These are phyloP conservation scores for Penicillium salamii DNA, from an alignment of 495 filamentous ascomycete species.

Conservation along the genomic window DNA sequence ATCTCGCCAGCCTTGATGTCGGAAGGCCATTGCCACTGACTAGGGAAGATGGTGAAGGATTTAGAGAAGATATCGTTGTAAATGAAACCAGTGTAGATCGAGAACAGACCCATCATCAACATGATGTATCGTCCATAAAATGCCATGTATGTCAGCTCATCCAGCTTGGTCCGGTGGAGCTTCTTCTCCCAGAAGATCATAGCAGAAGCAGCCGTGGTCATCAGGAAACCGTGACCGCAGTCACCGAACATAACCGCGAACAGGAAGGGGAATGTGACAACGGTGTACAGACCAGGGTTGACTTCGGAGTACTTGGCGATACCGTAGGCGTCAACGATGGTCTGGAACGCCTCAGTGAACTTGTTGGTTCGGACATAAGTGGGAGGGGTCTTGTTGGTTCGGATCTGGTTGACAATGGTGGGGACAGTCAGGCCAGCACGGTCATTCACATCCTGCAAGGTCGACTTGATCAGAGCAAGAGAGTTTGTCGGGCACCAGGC, in stretches of 20 bases:
- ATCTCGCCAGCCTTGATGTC: slow-evolving; percentile 57
- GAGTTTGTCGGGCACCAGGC: slow-evolving; percentile 95
- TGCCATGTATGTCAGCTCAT: slow-evolving; percentile 95
- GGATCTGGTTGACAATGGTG: slow-evolving; percentile 96
- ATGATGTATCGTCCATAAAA: slow-evolving; percentile 99
- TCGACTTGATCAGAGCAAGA: slow-evolving; percentile 88
- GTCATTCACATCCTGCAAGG: slow-evolving; percentile 93
- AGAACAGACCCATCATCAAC: slow-evolving; percentile 95
- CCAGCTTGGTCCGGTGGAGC: slow-evolving; percentile 77
- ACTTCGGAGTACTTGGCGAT: slow-evolving; percentile 95
- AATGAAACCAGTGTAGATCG: slow-evolving; percentile 93
- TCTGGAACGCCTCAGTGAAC: slow-evolving; percentile 97
- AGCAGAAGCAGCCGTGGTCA: slow-evolving; percentile 72
- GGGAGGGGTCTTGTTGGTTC: slow-evolving; percentile 92
- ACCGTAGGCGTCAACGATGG: slow-evolving; percentile 97
- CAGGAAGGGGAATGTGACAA: slow-evolving; percentile 95
- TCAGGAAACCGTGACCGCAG: slow-evolving; percentile 85
- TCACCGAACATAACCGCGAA: slow-evolving; percentile 99
- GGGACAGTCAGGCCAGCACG: slow-evolving; percentile 90
- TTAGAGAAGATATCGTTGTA: slow-evolving; percentile 99
- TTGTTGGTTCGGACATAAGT: slow-evolving; percentile 97
- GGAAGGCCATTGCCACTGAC: slow-evolving; percentile 82
- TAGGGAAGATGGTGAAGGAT: slow-evolving; percentile 79
- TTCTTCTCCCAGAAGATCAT: slow-evolving; percentile 97
- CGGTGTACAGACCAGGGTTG: slow-evolving; percentile 91